Percentiles rank a stretch among this genome's conserved stretches.
Conservation (phyloP, 2,329 filamentous ascomycete genomes). For the Shiraia bambusicola region DNA sequence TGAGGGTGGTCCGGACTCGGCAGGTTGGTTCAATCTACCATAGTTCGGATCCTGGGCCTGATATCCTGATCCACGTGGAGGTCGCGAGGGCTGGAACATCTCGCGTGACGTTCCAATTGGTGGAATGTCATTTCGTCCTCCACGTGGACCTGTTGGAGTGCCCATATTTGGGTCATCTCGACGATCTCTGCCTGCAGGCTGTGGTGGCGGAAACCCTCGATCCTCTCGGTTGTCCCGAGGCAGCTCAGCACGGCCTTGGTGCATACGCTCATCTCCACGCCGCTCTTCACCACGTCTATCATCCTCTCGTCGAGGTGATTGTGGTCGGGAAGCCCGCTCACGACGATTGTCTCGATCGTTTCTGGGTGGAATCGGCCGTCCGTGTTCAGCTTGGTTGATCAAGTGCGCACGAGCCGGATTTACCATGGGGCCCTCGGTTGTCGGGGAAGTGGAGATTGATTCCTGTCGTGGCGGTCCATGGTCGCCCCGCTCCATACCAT, state of each 20-base stretch:
- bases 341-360: slow-evolving; percentile 33
- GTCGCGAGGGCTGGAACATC: slow-evolving; percentile 41
- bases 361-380: slow-evolving; percentile 29
- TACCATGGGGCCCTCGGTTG: slow-evolving; percentile 31
- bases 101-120: slow-evolving; percentile 41
- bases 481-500: slow-evolving; percentile 26
- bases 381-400: slow-evolving; percentile 39
- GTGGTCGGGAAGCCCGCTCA: slow-evolving; percentile 32
- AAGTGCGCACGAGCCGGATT: slow-evolving; percentile 49
- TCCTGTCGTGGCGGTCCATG: slow-evolving; percentile 19
- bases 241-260: slow-evolving; percentile 25
- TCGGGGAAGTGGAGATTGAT: slow-evolving; percentile 12
- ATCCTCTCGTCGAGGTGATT: slow-evolving; percentile 31
- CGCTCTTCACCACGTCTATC: slow-evolving; percentile 29
- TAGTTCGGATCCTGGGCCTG: slow-evolving; percentile 50
- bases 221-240: slow-evolving; percentile 38
- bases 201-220: slow-evolving; percentile 22
- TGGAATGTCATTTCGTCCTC: slow-evolving; percentile 41
- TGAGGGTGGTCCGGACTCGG: slow-evolving; percentile 54
- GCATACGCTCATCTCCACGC: slow-evolving; percentile 24
- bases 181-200: slow-evolving; percentile 42
- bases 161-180: slow-evolving; percentile 43
- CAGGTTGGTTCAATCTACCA: slow-evolving; percentile 51
- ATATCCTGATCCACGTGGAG: slow-evolving; percentile 38
- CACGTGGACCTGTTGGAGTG: slow-evolving; percentile 57